phyloP scores from a whole-genome alignment of 495 filamentous ascomycete species.

The Friedmanniomyces simplex region DNA sequence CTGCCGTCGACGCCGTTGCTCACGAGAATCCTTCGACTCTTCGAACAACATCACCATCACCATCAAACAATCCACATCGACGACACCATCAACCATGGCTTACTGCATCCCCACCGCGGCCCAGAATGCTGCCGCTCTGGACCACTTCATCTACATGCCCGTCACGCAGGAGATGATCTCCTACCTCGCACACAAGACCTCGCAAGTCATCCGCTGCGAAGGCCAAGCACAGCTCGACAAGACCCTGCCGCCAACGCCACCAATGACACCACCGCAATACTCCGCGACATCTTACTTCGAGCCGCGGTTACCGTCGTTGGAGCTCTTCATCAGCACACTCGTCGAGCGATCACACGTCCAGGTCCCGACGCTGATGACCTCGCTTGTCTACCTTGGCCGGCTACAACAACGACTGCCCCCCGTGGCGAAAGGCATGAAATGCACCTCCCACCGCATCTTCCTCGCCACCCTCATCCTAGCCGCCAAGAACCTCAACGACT shows the following conservation, averaged over 20 bases:
- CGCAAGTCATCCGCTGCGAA: slow-evolving; percentile 87
- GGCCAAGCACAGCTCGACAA: slow-evolving; percentile 39
- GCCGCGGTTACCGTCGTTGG: slow-evolving; percentile 61
- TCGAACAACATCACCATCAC: not conserved
- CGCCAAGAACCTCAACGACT: slow-evolving; percentile 75
- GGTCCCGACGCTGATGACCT: slow-evolving; percentile 92
- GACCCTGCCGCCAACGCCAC: slow-evolving; percentile 58
- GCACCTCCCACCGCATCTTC: slow-evolving; percentile 87
- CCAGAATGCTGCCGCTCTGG: slow-evolving; percentile 72
- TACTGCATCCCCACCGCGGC: slow-evolving; percentile 29
- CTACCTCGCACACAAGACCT: slow-evolving; percentile 73
- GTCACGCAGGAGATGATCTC: slow-evolving; percentile 77
- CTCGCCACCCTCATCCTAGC: slow-evolving; percentile 69
- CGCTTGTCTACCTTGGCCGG: slow-evolving; percentile 81
- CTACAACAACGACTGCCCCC: slow-evolving; percentile 75
- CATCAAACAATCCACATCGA: not conserved
- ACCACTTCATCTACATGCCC: slow-evolving; percentile 74
- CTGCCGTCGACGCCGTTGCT: not conserved
- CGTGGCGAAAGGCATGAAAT: slow-evolving; percentile 92
- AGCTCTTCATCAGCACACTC: slow-evolving; percentile 81
- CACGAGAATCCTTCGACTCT: not conserved
- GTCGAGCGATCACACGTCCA: slow-evolving; percentile 92
- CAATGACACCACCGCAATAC: slow-evolving; percentile 52
- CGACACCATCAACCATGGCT: slow-evolving; percentile 29
- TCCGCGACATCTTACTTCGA: slow-evolving; percentile 30